A percentile compares a stretch with the other conserved stretches of the same genome.
Evolutionary conservation across 2,329 filamentous ascomycete species (phyloP).

Genomic region (Phialophora macrospora): DNA sequence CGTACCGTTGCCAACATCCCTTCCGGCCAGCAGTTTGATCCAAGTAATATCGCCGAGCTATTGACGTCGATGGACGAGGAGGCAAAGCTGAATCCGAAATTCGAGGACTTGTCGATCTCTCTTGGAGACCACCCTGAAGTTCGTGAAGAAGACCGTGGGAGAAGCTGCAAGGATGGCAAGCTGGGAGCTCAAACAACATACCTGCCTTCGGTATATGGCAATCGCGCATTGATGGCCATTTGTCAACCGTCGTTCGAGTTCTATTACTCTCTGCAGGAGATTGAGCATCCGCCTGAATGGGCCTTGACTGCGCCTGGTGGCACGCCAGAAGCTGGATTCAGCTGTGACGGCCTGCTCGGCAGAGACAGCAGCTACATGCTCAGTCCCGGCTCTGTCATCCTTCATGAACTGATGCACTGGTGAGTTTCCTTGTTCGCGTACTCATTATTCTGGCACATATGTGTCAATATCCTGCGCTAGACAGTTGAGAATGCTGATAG

Average conservation of each 20-base stretch:
- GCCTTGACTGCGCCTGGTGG: not conserved
- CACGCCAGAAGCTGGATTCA: not conserved
- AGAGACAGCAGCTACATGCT: slow-evolving; percentile 13
- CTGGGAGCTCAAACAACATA: slow-evolving; percentile 2
- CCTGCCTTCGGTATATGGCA: slow-evolving; percentile 1
- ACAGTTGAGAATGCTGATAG: not conserved
- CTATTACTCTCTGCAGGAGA: slow-evolving; percentile 8
- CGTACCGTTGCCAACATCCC: slow-evolving; percentile 24
- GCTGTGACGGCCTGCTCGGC: slow-evolving; percentile 1
- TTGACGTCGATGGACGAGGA: not conserved
- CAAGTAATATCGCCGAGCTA: not conserved
- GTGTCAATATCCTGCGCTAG: not conserved
- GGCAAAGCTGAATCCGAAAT: slow-evolving; percentile 4
- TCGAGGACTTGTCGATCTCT: slow-evolving; percentile 9
- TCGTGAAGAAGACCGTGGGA: not conserved
- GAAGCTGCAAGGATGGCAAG: not conserved
- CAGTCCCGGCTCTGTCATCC: slow-evolving; percentile 8
- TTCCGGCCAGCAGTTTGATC: slow-evolving; percentile 9
- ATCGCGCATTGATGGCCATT: slow-evolving; percentile 2
- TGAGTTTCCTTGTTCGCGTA: not conserved
- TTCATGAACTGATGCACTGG: slow-evolving; percentile 18
- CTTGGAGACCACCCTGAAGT: slow-evolving; percentile 6
- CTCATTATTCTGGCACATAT: not conserved
- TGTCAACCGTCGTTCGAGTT: not conserved
- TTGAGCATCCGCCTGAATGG: slow-evolving; percentile 8